Conservation (phyloP, 2,329 filamentous ascomycete species). For the Arthrobotrys pseudoclavata region DNA sequence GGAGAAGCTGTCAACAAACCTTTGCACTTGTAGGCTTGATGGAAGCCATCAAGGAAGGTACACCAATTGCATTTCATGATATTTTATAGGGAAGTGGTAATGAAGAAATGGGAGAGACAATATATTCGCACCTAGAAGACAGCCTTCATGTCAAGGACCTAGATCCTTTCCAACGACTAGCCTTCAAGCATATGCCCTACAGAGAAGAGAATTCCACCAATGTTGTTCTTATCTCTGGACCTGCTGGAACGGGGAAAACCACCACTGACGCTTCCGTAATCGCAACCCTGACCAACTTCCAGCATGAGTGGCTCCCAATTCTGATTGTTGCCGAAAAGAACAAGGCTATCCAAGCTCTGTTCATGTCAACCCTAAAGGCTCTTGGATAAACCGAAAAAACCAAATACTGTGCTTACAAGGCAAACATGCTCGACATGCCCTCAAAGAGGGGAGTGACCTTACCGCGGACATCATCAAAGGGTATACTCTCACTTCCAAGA, state of each 20-base stretch:
- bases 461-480: not conserved
- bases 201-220: not conserved
- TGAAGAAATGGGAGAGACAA: not conserved
- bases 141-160: not conserved
- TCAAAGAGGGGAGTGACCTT: not conserved
- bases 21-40: not conserved
- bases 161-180: not conserved
- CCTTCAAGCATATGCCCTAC: not conserved
- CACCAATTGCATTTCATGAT: not conserved
- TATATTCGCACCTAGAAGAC: not conserved
- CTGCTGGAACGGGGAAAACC: conserved; percentile 2
- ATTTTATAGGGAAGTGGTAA: not conserved
- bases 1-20: not conserved
- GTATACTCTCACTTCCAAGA: not conserved
- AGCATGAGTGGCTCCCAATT: not conserved
- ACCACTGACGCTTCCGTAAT: not conserved
- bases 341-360: not conserved
- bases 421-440: not conserved
- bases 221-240: not conserved
- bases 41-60: not conserved
- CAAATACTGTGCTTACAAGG: not conserved
- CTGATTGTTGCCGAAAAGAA: not conserved
- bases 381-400: not conserved
- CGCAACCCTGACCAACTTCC: not conserved
- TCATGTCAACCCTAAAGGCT: not conserved